phyloP scores from a whole-genome alignment of 2,329 filamentous ascomycete species.

The Harringtonia aguacate region DNA sequence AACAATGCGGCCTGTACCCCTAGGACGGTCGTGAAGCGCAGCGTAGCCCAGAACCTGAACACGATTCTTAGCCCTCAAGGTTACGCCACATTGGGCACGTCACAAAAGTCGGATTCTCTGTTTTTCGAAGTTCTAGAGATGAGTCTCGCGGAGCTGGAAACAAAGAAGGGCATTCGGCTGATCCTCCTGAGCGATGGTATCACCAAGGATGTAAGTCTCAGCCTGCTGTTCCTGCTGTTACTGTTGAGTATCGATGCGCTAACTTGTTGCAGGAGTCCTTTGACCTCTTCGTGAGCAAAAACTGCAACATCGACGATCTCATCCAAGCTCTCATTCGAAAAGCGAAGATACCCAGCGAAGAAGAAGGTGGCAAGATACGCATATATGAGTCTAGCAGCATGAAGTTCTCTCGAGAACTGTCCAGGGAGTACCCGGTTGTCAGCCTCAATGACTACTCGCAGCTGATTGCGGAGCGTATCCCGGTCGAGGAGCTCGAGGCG shows the following conservation, averaged over 20 bases:
- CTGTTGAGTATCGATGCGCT: no score
- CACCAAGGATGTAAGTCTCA: slow-evolving; percentile 73
- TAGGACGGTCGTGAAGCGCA: slow-evolving; percentile 66
- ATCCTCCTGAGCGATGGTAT: slow-evolving; percentile 83
- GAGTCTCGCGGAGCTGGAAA: slow-evolving; percentile 85
- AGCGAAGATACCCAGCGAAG: slow-evolving; percentile 65
- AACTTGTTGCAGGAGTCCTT: slow-evolving; percentile 49
- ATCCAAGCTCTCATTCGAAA: slow-evolving; percentile 70
- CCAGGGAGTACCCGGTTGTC: slow-evolving; percentile 59
- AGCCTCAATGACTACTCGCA: slow-evolving; percentile 78
- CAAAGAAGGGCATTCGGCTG: slow-evolving; percentile 77
- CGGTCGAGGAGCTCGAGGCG: slow-evolving; percentile 57
- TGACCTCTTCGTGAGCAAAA: slow-evolving; percentile 82
- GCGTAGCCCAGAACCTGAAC: slow-evolving; percentile 58
- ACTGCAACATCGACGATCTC: slow-evolving; percentile 69
- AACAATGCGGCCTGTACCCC: slow-evolving; percentile 59
- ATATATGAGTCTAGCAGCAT: slow-evolving; percentile 75
- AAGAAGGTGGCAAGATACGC: slow-evolving; percentile 56
- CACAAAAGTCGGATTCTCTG: slow-evolving; percentile 64
- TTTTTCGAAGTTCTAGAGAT: slow-evolving; percentile 94
- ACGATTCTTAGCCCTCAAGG: slow-evolving; percentile 71
- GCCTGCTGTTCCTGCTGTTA: no score
- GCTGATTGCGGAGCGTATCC: slow-evolving; percentile 71
- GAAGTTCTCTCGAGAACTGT: slow-evolving; percentile 74
- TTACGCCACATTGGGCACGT: slow-evolving; percentile 57